These are phyloP conservation scores for Biancaea sappan DNA, from an alignment of 306 rosid genomes.

Conservation along the genomic window DNA sequence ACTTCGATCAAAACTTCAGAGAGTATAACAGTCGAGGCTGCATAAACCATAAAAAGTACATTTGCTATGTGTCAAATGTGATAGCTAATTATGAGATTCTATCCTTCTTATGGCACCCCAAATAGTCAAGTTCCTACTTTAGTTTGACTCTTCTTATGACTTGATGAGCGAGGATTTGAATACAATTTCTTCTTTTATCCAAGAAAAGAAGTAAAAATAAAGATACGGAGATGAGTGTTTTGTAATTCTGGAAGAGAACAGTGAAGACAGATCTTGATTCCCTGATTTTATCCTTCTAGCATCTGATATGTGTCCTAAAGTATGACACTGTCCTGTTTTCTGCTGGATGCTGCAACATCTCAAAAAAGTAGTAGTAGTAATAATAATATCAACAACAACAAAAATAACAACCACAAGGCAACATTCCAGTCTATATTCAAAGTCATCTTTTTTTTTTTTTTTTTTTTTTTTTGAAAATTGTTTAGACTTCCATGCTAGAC, in stretches of 20 bases:
- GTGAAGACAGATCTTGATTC: neutral
- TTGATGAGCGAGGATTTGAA: neutral
- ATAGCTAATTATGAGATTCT: neutral
- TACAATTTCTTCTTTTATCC: neutral
- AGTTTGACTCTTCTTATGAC: constrained; percentile 8
- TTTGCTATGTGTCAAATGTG: neutral
- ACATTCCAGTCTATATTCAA: constrained; percentile 2
- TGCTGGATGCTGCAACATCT: neutral
- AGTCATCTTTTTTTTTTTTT: neutral
- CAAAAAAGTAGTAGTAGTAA: too few relatives aligned
- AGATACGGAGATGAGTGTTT: neutral
- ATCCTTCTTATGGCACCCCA: neutral
- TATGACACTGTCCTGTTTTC: neutral
- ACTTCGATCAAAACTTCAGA: constrained; percentile 8
- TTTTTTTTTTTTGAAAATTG: neutral
- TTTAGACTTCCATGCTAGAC: neutral
- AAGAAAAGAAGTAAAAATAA: neutral
- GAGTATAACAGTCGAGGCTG: neutral
- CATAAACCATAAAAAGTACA: neutral
- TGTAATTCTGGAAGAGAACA: neutral
- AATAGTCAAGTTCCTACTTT: constrained; percentile 3
- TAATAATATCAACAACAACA: too few relatives aligned
- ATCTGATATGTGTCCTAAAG: constrained; percentile 15
- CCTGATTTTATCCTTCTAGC: neutral
- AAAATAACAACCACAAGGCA: neutral